These are phyloP conservation scores for Wallacemonas sp. DNA, from an alignment of 208 protist species.

Conservation along the genomic window DNA sequence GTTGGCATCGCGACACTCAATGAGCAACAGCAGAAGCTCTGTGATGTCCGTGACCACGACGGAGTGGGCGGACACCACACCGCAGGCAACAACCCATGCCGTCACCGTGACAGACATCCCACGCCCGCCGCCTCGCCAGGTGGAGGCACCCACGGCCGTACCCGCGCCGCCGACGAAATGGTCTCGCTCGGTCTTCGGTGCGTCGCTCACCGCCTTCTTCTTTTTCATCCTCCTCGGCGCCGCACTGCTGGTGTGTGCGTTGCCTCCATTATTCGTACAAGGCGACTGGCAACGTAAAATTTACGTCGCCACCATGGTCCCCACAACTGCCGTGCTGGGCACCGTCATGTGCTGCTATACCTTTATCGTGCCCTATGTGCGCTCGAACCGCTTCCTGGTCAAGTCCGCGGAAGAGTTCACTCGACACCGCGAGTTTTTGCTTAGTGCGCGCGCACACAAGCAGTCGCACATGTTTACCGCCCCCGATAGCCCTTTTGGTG, in stretches of 20 bases:
- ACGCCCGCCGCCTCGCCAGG: neutral
- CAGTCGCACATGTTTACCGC: neutral
- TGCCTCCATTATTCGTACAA: constrained; percentile 47
- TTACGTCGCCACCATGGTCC: constrained; percentile 53
- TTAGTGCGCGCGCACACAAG: neutral
- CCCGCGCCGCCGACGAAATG: constrained; percentile 1
- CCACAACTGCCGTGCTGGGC: constrained; percentile 33
- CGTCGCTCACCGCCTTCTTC: constrained; percentile 16
- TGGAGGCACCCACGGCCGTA: constrained; percentile 9
- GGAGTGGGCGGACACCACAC: neutral
- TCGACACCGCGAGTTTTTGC: constrained; percentile 21
- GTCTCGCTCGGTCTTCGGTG: constrained; percentile 9
- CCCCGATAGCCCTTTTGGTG: neutral
- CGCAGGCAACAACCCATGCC: neutral
- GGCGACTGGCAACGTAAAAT: constrained; percentile 11
- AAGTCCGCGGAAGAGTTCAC: constrained; percentile 25
- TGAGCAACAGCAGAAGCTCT: no score
- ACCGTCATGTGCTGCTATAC: constrained; percentile 44
- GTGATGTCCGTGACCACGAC: no score
- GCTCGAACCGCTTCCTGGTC: constrained; percentile 26
- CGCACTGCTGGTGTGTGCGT: constrained; percentile 33
- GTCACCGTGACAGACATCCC: neutral
- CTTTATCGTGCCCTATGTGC: constrained; percentile 27
- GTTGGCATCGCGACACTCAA: no score
- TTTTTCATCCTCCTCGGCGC: constrained; percentile 24